Conservation (phyloP, 441 rosid species). For the Erysimum cheiri region DNA sequence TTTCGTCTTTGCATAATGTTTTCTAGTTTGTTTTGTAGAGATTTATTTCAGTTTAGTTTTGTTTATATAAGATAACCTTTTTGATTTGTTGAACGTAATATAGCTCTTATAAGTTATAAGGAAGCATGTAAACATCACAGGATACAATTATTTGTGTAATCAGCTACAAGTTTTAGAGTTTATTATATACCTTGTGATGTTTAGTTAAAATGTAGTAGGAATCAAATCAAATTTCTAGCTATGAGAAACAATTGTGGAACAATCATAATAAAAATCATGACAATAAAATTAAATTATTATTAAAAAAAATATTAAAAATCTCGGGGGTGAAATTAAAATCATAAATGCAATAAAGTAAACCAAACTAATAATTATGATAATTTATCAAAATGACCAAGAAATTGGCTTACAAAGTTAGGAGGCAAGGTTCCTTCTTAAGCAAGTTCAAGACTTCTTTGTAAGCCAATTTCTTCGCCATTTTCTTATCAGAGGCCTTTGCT, state of each 20-base stretch:
- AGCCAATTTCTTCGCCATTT: slow-evolving; percentile 65
- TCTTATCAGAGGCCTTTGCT: slow-evolving; percentile 50
- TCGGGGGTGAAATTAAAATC: too few relatives aligned
- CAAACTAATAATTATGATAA: not conserved
- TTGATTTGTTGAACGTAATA: not conserved
- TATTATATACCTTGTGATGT: not conserved
- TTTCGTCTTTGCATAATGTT: too few relatives aligned
- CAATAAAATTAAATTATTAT: too few relatives aligned
- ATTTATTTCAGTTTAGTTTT: not conserved
- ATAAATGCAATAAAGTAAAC: not conserved
- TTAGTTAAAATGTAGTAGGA: not conserved
- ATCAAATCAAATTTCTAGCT: not conserved
- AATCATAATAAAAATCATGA: too few relatives aligned
- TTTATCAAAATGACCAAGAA: slow-evolving; percentile 51
- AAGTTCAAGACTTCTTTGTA: slow-evolving; percentile 57
- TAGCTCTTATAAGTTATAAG: not conserved
- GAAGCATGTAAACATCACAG: not conserved
- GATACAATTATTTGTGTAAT: not conserved
- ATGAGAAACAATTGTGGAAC: too few relatives aligned
- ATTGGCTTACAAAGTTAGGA: slow-evolving; percentile 55
- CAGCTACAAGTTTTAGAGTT: not conserved
- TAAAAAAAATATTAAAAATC: too few relatives aligned
- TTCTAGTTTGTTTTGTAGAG: not conserved
- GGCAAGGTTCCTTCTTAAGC: slow-evolving; percentile 44
- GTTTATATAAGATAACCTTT: not conserved